phyloP scores from a whole-genome alignment of 1,284 basidiomycete genomes.

The Boletus sp. region DNA sequence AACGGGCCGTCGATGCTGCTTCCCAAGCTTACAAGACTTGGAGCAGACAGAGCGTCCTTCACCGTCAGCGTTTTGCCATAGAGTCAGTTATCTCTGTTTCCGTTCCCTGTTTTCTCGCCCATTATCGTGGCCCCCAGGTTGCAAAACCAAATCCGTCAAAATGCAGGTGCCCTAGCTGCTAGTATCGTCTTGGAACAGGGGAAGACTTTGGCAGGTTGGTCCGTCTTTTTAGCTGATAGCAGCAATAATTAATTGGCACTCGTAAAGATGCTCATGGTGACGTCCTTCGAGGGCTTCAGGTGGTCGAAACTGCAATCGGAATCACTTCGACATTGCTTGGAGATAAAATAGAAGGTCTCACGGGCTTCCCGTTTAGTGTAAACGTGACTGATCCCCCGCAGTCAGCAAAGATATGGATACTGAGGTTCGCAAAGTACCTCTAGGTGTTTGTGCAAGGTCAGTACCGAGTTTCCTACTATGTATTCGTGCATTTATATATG shows the following conservation, averaged over 20 bases:
- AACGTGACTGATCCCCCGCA: conserved; percentile 27
- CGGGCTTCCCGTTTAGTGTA: neutral
- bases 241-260: conserved; percentile 1
- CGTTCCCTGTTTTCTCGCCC: conserved; percentile 1
- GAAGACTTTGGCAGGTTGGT: conserved; percentile 74
- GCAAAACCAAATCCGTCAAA: conserved; percentile 74
- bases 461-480: conserved; percentile 1
- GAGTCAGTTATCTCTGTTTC: conserved; percentile 53
- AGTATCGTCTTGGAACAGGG: conserved; percentile 89
- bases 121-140: conserved; percentile 45
- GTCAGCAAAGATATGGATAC: conserved; percentile 99
- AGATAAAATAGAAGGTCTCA: conserved; percentile 83
- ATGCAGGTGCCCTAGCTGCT: conserved; percentile 70
- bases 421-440: conserved; percentile 71
- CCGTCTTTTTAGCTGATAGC: neutral
- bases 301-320: conserved; percentile 85
- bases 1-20: conserved; percentile 81
- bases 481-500: conserved; percentile 4
- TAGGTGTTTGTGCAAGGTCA: conserved; percentile 76
- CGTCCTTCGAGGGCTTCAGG: conserved; percentile 89
- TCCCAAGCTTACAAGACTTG: conserved; percentile 88
- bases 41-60: conserved; percentile 82
- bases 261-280: conserved; percentile 86
- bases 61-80: conserved; percentile 85
- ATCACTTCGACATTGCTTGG: conserved; percentile 85